Base-by-base conservation (phyloP, 495 filamentous ascomycete species). In the Clohesyomyces aquaticus region DNA sequence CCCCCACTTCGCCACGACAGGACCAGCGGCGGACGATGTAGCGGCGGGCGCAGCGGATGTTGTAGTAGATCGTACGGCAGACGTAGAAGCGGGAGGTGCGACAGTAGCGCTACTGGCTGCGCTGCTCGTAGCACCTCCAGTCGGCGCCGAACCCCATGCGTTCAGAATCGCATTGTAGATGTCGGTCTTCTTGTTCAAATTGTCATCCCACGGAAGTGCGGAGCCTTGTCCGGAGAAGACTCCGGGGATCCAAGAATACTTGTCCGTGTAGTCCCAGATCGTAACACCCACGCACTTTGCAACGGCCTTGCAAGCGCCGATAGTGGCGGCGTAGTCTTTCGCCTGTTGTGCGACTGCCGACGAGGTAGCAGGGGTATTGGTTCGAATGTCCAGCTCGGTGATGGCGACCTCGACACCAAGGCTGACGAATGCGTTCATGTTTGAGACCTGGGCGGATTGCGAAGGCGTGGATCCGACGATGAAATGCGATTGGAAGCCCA, bases 401-500 rank as follows among this genome's bases (percentile, higher is more conserved):
- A 61, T 46, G n/a, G 62, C 62, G 0, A 69, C 66, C 25, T 69
- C 62, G 28, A 69, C 57, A 19, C 62, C 62, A 16, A 66, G 56
- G 14, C 22, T 62, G 16, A 59, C 51, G 52, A 66, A 67, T 11
- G 62, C 49, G 12, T 60, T 54, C 66, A 65, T 54, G 25, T 58
- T 65, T 0, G 61, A 45, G 10, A 42, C 46, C 35, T 61, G 52
- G 0, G 52, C 55, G 47, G 51, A n/a, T 49, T 55, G 38, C 1
- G 63, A 80, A 0, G 85, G 81, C 4, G 80, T 77, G 14, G 70
- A 73, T 54, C 84, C 84, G 14, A 82, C 83, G 55, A 80, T 78
- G 49, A 89, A 80, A 65, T 90, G 87, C 2, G 74, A 76, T 65
- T 90, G 84, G 47, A 88, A 71, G 57, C 87, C 87, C 8, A 89